A percentile compares a stretch with the other conserved stretches of the same genome.
Conservation (phyloP, 768 basidiomycete species). For the Mycena pura region DNA sequence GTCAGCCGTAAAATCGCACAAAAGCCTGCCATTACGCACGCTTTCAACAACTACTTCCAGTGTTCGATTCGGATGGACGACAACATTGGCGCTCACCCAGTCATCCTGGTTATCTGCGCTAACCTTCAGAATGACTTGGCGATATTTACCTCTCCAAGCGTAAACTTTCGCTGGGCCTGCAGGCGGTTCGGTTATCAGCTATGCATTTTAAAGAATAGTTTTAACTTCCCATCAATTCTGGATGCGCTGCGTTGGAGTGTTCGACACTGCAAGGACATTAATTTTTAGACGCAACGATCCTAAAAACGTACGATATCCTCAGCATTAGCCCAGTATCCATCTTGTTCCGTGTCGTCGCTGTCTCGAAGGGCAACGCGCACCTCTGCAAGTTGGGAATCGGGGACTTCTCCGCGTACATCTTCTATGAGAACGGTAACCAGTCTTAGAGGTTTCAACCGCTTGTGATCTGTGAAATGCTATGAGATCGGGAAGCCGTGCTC, state of each 20-base stretch:
- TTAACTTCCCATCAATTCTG: constrained; percentile 68
- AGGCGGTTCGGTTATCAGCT: constrained; percentile 5
- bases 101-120: constrained; percentile 58
- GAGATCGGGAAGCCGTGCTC: constrained; percentile 14
- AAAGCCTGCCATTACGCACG: constrained; percentile 42
- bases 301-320: constrained; percentile 55
- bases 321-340: constrained; percentile 77
- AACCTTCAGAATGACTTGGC: constrained; percentile 72
- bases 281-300: not conserved
- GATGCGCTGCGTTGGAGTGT: constrained; percentile 67
- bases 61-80: constrained; percentile 59
- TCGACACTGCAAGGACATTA: constrained; percentile 42
- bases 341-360: constrained; percentile 51
- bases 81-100: constrained; percentile 62
- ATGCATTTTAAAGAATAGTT: not conserved
- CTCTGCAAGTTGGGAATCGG: constrained; percentile 69
- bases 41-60: constrained; percentile 65
- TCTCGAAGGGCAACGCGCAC: constrained; percentile 63
- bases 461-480: constrained; percentile 14
- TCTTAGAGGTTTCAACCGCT: constrained; percentile 39
- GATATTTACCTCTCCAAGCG: constrained; percentile 69
- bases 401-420: constrained; percentile 59
- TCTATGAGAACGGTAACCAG: constrained; percentile 75
- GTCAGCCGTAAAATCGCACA: not conserved
- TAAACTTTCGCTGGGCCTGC: constrained; percentile 74